Evolutionary conservation across 2,329 filamentous ascomycete species (phyloP).

Genomic region (Scytalidium sp.): DNA sequence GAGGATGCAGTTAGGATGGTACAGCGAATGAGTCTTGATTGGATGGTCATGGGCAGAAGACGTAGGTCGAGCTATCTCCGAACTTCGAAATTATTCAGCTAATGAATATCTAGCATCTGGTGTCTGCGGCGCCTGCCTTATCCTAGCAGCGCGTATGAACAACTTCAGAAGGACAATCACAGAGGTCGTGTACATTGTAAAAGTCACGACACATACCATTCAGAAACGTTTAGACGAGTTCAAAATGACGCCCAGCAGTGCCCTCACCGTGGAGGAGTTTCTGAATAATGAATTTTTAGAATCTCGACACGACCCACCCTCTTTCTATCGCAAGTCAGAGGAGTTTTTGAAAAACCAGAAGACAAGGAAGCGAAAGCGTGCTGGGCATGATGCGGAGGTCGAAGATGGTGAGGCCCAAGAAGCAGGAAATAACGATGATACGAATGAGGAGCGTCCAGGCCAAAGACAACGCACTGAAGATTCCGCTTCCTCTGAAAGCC

Average conservation of each 20-base stretch:
- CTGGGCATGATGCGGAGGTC: constrained; percentile 9
- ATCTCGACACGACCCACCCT: constrained; percentile 76
- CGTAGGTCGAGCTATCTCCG: constrained; percentile 30
- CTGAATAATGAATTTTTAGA: constrained; percentile 69
- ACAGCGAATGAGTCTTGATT: constrained; percentile 91
- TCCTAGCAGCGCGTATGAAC: constrained; percentile 96
- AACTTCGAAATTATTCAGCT: not conserved
- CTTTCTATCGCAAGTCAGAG: constrained; percentile 67
- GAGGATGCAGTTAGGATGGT: constrained; percentile 85
- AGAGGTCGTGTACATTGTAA: constrained; percentile 97
- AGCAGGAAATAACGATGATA: constrained; percentile 22
- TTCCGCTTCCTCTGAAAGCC: constrained; percentile 9
- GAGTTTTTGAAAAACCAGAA: constrained; percentile 52
- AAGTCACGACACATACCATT: constrained; percentile 91
- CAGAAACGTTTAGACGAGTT: constrained; percentile 91
- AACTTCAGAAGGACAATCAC: constrained; percentile 91
- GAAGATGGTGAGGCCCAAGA: constrained; percentile 18
- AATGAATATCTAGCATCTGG: constrained; percentile 61
- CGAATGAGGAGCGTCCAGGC: constrained; percentile 9
- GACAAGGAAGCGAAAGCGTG: constrained; percentile 41
- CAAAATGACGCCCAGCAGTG: constrained; percentile 78
- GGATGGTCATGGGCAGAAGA: constrained; percentile 93
- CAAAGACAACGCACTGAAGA: constrained; percentile 21
- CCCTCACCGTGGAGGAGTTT: constrained; percentile 85
- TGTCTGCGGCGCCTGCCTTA: constrained; percentile 88